Base-by-base conservation (phyloP, 257 asterid species). In the Scutellaria baicalensis region DNA sequence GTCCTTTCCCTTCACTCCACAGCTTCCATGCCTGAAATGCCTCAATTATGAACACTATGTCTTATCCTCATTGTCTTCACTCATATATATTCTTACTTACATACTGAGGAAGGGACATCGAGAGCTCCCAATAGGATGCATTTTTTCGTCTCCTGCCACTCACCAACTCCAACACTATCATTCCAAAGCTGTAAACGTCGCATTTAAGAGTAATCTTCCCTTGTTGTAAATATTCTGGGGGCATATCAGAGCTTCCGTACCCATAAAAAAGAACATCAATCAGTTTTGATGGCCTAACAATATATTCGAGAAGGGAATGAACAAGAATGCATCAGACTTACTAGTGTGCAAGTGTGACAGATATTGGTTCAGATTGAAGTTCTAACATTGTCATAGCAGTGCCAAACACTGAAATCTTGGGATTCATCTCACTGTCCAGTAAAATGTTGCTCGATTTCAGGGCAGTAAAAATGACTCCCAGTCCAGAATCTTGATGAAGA, bases 401-500 rank as follows among this genome's bases (percentile, higher is more conserved):
- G 62, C 11, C 55, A 52, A 71, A 77, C 66, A 9, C 35, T 1
- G 74, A 71, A 16, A 77, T 70, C 31, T 71, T 77, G 43, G 77
- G 77, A 50, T 9, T 60, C 81, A 77, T 77, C 8, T 66, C 59
- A 17, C 4, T 16, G 61, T 77, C 77, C 20, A 64, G 69, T 56
- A 76, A 70, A 39, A 76, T 70, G 35, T 76, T 38, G 69, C 65
- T 23, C 9, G 71, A 14, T 33, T 40, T 59, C 49, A 74, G 33
- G 39, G 44, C 57, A 52, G 67, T 45, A 1, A 58, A 65, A 45
- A 77, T 71, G 42, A 59, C 16, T 40, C 54, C 31, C 61, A 77
- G 23, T 42, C 68, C 61, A 13, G 80, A 69, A 54, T 59, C 66
- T 27, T 59, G 74, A 43, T 77, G 81, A 40, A 77, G 74, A 59